Percentiles rank a stretch among this genome's conserved stretches.
Conservation (phyloP, 306 rosid genomes). For the Astragalus glycyphyllos region DNA sequence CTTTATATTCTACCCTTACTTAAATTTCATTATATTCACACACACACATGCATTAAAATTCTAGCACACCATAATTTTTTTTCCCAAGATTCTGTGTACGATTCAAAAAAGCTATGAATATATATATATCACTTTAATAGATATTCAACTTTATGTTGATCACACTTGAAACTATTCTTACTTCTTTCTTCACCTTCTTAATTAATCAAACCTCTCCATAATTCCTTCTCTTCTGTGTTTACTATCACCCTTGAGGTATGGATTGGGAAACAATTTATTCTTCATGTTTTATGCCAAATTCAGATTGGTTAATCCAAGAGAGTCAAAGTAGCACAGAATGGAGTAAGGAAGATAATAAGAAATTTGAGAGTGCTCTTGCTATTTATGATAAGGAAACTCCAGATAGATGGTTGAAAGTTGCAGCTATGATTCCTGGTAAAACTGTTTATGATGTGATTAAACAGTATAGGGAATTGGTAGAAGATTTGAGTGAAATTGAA, state of each 20-base stretch:
- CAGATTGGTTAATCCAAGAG: conserved; percentile 58
- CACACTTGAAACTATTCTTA: conserved; percentile 64
- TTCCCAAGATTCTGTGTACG: conserved; percentile 69
- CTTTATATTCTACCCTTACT: conserved; percentile 24
- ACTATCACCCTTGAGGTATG: conserved; percentile 50
- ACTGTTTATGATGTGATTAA: conserved; percentile 78
- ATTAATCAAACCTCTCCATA: conserved; percentile 42
- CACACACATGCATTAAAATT: conserved; percentile 27
- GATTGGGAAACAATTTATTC: conserved; percentile 63
- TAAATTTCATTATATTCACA: conserved; percentile 30
- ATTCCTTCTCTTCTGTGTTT: conserved; percentile 31
- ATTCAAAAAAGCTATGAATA: conserved; percentile 82
- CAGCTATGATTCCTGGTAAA: conserved; percentile 91
- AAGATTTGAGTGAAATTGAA: conserved; percentile 83
- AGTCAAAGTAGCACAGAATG: conserved; percentile 61
- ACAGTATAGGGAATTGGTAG: conserved; percentile 82
- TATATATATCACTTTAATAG: conserved; percentile 65
- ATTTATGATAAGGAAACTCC: conserved; percentile 77
- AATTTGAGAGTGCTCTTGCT: conserved; percentile 91
- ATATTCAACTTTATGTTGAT: conserved; percentile 71
- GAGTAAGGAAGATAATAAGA: conserved; percentile 90
- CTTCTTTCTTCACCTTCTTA: conserved; percentile 51
- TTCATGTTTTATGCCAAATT: conserved; percentile 49
- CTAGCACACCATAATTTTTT: conserved; percentile 45
- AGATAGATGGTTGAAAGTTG: conserved; percentile 74